Evolutionary conservation across 2,329 filamentous ascomycete species (phyloP), one percentile per base, ranked within the genome.

Genomic region (Ambrosiella xylebori): DNA sequence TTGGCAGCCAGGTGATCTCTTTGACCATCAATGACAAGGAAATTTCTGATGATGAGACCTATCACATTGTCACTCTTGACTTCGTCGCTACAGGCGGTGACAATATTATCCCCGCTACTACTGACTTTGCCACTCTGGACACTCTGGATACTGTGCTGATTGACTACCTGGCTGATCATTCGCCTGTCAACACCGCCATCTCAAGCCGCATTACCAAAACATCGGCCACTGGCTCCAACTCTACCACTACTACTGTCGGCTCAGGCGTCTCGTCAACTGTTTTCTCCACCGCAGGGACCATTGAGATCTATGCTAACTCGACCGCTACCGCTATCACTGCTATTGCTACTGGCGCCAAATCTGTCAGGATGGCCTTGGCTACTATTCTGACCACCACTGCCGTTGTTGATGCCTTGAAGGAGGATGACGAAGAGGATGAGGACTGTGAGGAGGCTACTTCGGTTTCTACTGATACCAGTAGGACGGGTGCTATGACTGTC

Each of bases 31-130:
- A 70, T 38, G 76, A 70, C 12, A 64, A 73, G 62, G 67, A 71
- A 0, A 68, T 84, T 1, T 67, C 71, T 9, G 66, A 66, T 5
- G 51, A 59, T 9, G 67, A 66, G 13, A 68, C 73, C 36, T 85
- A 85, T 66, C 74, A 71, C 9, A 66, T 85, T 17, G 77, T 81
- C 13, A 84, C 81, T 0, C 69, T 82, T 1, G 81, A 84, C 63
- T 85, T 84, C 63, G 62, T 85, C 0, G 79, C 80, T 1, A 73
- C 74, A 2, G 80, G 79, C 1, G 82, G 81, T 12, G 82, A 85
- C 63, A 83, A 82, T 64, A 78, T 84, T 64, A 63, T 66, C n/a
- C 53, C 37, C 5, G 47, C 63, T 0, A 65, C 64, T 7, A 65
- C 61, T 35, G 67, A 69, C 56, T 74, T 75, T 50, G 67, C 72